A percentile compares a stretch with the other conserved stretches of the same genome.
These are phyloP conservation scores for Friedmanniomyces endolithicus DNA, from an alignment of 495 filamentous ascomycete species.

Conservation along the genomic window DNA sequence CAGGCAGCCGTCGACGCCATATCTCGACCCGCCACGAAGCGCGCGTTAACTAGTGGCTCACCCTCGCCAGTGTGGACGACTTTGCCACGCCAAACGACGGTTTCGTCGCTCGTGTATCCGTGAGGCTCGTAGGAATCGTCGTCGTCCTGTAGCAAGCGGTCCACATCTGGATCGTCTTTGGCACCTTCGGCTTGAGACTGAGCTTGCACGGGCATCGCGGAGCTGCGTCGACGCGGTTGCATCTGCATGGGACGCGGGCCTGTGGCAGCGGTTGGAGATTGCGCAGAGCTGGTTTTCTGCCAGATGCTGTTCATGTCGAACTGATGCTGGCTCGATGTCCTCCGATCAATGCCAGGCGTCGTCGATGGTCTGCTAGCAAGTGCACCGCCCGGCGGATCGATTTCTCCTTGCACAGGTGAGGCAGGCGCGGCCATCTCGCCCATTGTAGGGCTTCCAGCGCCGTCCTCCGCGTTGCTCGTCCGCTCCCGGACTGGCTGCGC, in stretches of 20 bases:
- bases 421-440: not conserved
- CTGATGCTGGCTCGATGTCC: conserved; percentile 15
- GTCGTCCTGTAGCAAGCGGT: conserved; percentile 74
- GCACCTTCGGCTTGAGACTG: conserved; percentile 35
- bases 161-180: conserved; percentile 71
- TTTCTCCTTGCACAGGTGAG: conserved; percentile 1
- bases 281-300: conserved; percentile 34
- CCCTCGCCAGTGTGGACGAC: conserved; percentile 38
- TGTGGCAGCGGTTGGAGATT: conserved; percentile 35
- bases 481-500: conserved; percentile 14
- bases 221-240: conserved; percentile 39
- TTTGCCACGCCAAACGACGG: conserved; percentile 64
- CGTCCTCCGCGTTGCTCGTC: conserved; percentile 17
- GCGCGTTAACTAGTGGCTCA: conserved; percentile 62
- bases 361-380: not conserved
- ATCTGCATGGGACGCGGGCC: conserved; percentile 24
- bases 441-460: not conserved
- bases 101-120: conserved; percentile 52
- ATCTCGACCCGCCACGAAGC: conserved; percentile 64
- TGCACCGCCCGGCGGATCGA: not conserved
- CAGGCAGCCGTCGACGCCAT: conserved; percentile 47
- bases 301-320: conserved; percentile 67
- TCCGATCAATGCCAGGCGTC: not conserved
- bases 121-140: conserved; percentile 75
- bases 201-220: conserved; percentile 32